These are phyloP conservation scores for Epichloe uncinata DNA, from an alignment of 2,329 filamentous ascomycete genomes.

Conservation along the genomic window DNA sequence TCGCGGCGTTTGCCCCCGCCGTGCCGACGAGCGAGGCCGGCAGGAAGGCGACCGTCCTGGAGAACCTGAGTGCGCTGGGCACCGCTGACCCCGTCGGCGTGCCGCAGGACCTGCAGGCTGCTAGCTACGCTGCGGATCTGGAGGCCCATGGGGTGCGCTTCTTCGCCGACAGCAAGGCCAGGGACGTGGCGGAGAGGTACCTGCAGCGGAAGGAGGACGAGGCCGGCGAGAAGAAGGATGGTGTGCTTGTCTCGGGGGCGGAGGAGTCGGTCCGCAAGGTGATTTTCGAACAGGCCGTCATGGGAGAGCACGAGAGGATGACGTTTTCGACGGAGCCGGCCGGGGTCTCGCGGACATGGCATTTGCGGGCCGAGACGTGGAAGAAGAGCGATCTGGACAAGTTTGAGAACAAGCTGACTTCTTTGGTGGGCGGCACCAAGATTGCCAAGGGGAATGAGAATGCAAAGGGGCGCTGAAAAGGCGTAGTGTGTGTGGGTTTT, in stretches of 20 bases:
- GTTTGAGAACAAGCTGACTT: conserved; percentile 27
- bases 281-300: conserved; percentile 20
- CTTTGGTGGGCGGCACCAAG: conserved; percentile 14
- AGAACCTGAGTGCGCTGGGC: conserved; percentile 23
- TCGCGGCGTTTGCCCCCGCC: conserved; percentile 19
- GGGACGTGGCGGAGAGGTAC: conserved; percentile 18
- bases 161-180: conserved; percentile 18
- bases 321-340: conserved; percentile 20
- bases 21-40: conserved; percentile 15
- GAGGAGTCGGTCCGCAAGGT: conserved; percentile 21
- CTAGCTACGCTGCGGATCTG: conserved; percentile 19
- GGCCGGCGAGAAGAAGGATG: background rate
- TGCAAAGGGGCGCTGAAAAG: conserved; percentile 8
- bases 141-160: conserved; percentile 16
- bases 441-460: conserved; percentile 9
- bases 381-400: conserved; percentile 17
- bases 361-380: conserved; percentile 26
- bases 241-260: conserved; percentile 16
- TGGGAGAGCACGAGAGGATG: conserved; percentile 24
- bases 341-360: conserved; percentile 22
- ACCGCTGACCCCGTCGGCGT: conserved; percentile 21
- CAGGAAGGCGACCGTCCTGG: conserved; percentile 20
- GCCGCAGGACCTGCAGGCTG: conserved; percentile 17
- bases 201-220: conserved; percentile 12
- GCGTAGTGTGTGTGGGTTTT: background rate